Evolutionary conservation across 163 green algal genomes (phyloP).

Genomic region (Chlorella variabilis): DNA sequence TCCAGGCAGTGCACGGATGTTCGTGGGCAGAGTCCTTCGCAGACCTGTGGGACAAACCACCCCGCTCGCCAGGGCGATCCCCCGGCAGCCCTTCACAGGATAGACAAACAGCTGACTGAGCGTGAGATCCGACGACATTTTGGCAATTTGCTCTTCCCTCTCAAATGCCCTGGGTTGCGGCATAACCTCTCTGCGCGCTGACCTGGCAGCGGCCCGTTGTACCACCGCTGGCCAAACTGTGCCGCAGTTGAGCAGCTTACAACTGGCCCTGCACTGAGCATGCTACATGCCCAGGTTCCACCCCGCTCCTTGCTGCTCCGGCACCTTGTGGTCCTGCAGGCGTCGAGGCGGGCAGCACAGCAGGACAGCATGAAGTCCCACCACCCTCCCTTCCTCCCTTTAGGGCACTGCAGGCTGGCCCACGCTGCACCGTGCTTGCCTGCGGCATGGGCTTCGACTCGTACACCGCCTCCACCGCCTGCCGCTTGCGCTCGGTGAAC

Average conservation of each 20-base stretch:
- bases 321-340: conserved; percentile 69
- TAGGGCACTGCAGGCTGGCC: too few relatives aligned
- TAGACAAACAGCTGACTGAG: conserved; percentile 33
- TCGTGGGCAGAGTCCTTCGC: too few relatives aligned
- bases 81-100: conserved; percentile 41
- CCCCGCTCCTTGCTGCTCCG: conserved; percentile 7
- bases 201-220: too few relatives aligned
- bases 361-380: too few relatives aligned
- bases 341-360: too few relatives aligned
- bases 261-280: too few relatives aligned
- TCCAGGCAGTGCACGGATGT: too few relatives aligned
- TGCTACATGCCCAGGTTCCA: conserved; percentile 43
- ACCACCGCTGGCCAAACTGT: neutral
- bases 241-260: neutral
- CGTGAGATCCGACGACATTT: neutral
- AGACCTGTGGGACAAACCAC: conserved; percentile 35
- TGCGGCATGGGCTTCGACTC: conserved; percentile 79
- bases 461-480: conserved; percentile 90
- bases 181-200: too few relatives aligned
- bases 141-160: too few relatives aligned
- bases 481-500: conserved; percentile 71
- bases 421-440: neutral
- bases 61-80: neutral
- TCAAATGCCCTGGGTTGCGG: too few relatives aligned
- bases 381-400: too few relatives aligned